phyloP scores from a whole-genome alignment of 495 filamentous ascomycete species.

The Trichocladium antarcticum region DNA sequence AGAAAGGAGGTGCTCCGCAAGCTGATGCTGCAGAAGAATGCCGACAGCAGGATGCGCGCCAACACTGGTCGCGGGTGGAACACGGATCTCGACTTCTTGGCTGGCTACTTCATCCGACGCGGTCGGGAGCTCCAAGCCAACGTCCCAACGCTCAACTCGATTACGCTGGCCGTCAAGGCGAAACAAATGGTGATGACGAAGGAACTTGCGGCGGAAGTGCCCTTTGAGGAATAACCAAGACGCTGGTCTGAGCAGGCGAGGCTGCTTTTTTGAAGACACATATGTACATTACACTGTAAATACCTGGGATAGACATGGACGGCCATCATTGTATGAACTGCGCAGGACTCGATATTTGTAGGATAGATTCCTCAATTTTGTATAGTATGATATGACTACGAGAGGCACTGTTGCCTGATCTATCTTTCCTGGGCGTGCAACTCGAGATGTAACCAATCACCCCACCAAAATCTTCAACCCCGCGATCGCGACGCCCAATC shows the following conservation, averaged over 20 bases:
- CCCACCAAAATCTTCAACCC: constrained; percentile 15
- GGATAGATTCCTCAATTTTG: neutral
- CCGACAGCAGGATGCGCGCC: constrained; percentile 54
- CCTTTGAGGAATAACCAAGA: constrained; percentile 19
- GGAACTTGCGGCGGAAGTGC: constrained; percentile 17
- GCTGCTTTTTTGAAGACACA: too few species aligned
- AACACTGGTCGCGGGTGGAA: constrained; percentile 42
- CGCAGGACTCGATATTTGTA: constrained; percentile 4
- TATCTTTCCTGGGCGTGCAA: neutral
- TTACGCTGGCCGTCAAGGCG: constrained; percentile 28
- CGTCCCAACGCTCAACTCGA: constrained; percentile 47
- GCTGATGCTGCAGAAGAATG: constrained; percentile 37
- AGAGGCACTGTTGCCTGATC: neutral
- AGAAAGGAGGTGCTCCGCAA: constrained; percentile 26
- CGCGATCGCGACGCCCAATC: constrained; percentile 13
- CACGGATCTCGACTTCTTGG: constrained; percentile 70
- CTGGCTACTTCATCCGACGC: constrained; percentile 67
- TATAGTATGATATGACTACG: neutral
- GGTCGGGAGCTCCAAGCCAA: constrained; percentile 56
- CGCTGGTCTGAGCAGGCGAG: too few species aligned
- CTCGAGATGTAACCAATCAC: neutral
- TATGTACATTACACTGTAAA: constrained; percentile 1
- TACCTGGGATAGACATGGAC: neutral
- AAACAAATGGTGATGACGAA: constrained; percentile 14
- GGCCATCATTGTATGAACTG: neutral